A percentile compares a stretch with the other conserved stretches of the same genome.
phyloP scores from a whole-genome alignment of 805 yeast genomes.

The Spathaspora boniae region DNA sequence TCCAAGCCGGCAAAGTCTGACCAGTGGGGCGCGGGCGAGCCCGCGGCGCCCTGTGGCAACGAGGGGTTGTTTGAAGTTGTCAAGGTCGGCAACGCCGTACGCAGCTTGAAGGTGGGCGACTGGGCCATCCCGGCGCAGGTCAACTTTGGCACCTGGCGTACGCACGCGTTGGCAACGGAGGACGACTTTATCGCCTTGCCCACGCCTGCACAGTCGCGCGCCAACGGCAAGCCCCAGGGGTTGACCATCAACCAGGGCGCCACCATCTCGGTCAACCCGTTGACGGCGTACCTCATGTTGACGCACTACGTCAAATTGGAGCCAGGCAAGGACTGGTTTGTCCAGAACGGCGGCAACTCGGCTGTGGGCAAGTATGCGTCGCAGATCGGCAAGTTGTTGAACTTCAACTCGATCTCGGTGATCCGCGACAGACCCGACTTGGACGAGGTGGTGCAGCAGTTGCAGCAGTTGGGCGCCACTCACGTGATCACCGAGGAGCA shows the following conservation, averaged over 20 bases:
- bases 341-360: constrained; percentile 95
- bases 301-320: constrained; percentile 59
- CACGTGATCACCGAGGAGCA: constrained; percentile 88
- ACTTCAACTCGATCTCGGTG: constrained; percentile 80
- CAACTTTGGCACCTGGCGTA: constrained; percentile 91
- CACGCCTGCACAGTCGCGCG: constrained; percentile 45
- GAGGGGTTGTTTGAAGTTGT: constrained; percentile 90
- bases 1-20: constrained; percentile 47
- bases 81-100: constrained; percentile 57
- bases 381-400: constrained; percentile 77
- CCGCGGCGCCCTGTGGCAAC: constrained; percentile 87
- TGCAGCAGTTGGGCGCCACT: constrained; percentile 73
- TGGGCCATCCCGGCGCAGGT: constrained; percentile 80
- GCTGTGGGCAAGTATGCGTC: constrained; percentile 91
- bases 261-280: constrained; percentile 87
- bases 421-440: constrained; percentile 83
- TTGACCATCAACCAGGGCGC: constrained; percentile 63
- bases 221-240: constrained; percentile 26
- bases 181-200: constrained; percentile 57
- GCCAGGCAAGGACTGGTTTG: constrained; percentile 78
- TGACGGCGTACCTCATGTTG: constrained; percentile 88
- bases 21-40: constrained; percentile 51
- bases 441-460: constrained; percentile 50
- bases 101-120: constrained; percentile 60
- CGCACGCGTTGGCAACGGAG: constrained; percentile 50